phyloP scores from a whole-genome alignment of 441 rosid genomes.

The Arabidopsis hybrid region DNA sequence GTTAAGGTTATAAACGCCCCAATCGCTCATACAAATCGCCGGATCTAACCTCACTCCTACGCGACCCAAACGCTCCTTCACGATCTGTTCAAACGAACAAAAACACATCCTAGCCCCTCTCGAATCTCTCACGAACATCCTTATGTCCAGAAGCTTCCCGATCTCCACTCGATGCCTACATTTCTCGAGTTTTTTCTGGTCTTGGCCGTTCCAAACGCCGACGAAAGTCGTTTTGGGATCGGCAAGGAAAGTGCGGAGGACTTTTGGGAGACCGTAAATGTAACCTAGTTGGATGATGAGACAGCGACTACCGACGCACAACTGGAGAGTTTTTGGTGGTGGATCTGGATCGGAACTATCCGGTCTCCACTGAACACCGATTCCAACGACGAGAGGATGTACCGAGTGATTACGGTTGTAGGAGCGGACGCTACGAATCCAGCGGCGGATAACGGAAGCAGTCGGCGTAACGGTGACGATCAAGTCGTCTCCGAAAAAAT shows the following conservation, averaged over 20 bases:
- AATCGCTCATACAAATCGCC: not conserved
- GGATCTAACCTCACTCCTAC: not conserved
- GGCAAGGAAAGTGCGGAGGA: not conserved
- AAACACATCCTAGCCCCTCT: not conserved
- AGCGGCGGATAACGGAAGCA: not conserved
- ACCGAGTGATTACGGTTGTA: not conserved
- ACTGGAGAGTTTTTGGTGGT: not conserved
- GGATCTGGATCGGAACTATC: not conserved
- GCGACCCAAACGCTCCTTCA: not conserved
- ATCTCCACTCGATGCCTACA: not conserved
- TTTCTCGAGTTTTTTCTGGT: not conserved
- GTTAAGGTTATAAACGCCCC: not conserved
- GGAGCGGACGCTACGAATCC: not conserved
- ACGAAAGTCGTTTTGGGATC: not conserved
- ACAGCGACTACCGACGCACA: not conserved
- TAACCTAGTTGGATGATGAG: conserved; percentile 8
- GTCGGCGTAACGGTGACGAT: not conserved
- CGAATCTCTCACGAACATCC: not conserved
- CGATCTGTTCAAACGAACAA: conserved; percentile 8
- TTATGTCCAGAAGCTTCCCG: not conserved
- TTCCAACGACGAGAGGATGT: conserved; percentile 5
- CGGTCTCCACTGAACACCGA: conserved; percentile 4
- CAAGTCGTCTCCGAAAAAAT: not conserved
- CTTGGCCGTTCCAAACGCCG: conserved; percentile 6
- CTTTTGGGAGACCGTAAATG: not conserved